phyloP scores from a whole-genome alignment of 306 rosid genomes.

The Prunus salicina region DNA sequence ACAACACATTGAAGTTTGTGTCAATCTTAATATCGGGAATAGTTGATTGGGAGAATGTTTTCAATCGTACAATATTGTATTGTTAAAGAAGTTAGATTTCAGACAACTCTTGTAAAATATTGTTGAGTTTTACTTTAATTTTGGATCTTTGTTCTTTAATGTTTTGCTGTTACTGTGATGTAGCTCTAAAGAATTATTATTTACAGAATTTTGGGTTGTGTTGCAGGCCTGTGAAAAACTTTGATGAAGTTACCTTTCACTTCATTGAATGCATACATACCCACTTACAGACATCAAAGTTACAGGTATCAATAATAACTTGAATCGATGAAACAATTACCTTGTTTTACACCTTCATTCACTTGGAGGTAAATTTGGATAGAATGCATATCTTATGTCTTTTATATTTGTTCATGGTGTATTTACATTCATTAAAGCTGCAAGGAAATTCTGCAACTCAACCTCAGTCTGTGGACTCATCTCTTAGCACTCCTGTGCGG shows the following conservation, averaged over 20 bases:
- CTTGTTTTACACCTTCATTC: not conserved
- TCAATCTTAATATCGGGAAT: not conserved
- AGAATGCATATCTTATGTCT: not conserved
- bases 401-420: not conserved
- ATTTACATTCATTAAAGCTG: slow-evolving; percentile 27
- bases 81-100: not conserved
- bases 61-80: not conserved
- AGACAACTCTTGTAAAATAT: not conserved
- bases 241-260: slow-evolving; percentile 83
- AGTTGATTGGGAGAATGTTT: not conserved
- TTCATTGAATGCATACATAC: slow-evolving; percentile 87
- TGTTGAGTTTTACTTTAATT: not conserved
- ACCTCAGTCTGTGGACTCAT: slow-evolving; percentile 34
- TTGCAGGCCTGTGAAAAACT: slow-evolving; percentile 76
- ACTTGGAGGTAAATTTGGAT: not conserved
- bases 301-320: slow-evolving; percentile 39
- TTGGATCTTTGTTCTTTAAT: not conserved
- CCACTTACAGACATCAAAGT: slow-evolving; percentile 52
- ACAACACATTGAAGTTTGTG: not conserved
- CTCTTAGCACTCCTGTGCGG: slow-evolving; percentile 43
- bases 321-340: not conserved
- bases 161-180: not conserved
- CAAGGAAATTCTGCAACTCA: slow-evolving; percentile 48
- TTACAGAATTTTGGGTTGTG: slow-evolving; percentile 12
- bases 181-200: not conserved